Percentiles rank a stretch among this genome's conserved stretches.
phyloP scores from a whole-genome alignment of 2,329 filamentous ascomycete species.

The Fusarium buharicum region DNA sequence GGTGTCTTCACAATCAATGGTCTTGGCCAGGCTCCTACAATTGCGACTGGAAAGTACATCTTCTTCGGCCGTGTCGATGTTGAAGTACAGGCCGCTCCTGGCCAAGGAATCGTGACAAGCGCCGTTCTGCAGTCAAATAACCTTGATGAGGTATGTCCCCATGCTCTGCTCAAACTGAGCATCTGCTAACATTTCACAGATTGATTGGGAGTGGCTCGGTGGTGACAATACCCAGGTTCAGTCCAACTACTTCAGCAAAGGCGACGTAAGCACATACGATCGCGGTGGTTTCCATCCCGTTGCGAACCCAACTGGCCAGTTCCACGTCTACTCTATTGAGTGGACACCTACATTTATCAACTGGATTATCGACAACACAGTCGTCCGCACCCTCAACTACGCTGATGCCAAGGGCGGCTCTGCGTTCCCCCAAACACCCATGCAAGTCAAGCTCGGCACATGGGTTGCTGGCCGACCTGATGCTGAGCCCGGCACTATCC shows the following conservation, averaged over 20 bases:
- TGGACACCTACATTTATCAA: constrained; percentile 72
- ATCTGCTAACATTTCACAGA: constrained; percentile 55
- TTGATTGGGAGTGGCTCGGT: constrained; percentile 87
- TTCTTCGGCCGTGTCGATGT: constrained; percentile 84
- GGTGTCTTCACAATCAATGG: constrained; percentile 65
- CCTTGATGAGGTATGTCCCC: constrained; percentile 64
- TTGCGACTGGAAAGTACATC: constrained; percentile 79
- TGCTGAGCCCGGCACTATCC: constrained; percentile 71
- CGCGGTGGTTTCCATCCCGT: constrained; percentile 69
- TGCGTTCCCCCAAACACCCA: constrained; percentile 77
- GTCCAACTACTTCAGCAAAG: constrained; percentile 84
- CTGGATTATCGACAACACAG: constrained; percentile 71
- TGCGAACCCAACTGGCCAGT: constrained; percentile 57
- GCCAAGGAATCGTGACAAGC: constrained; percentile 80
- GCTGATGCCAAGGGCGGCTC: constrained; percentile 66
- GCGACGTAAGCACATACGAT: constrained; percentile 72
- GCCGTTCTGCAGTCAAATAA: constrained; percentile 79
- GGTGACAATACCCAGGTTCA: constrained; percentile 75
- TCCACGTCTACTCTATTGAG: constrained; percentile 74
- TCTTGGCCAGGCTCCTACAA: constrained; percentile 67
- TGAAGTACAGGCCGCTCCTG: constrained; percentile 75
- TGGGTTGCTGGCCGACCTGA: constrained; percentile 68
- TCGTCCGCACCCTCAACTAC: constrained; percentile 70
- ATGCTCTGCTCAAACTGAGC: fast-evolving
- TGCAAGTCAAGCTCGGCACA: constrained; percentile 74